These are phyloP conservation scores for Rhodocollybia butyracea DNA, from an alignment of 768 basidiomycete genomes.

Conservation along the genomic window DNA sequence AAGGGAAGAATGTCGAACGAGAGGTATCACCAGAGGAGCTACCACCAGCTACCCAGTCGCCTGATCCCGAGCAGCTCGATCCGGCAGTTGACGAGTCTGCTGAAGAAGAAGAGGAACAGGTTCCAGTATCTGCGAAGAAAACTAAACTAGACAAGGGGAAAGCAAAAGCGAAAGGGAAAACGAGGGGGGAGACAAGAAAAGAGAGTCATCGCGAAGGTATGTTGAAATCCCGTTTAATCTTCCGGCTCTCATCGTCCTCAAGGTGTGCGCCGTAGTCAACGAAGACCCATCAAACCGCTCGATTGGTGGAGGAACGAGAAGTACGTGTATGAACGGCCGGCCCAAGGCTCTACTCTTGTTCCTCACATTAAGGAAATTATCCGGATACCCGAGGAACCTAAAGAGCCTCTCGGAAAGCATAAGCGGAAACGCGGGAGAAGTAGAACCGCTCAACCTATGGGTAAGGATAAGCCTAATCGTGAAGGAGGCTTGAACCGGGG, in stretches of 20 bases:
- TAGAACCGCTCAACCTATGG: conserved; percentile 26
- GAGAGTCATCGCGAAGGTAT: conserved; percentile 5
- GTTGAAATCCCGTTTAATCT: conserved; percentile 8
- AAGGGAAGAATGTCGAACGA: conserved; percentile 32
- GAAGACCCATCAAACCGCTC: conserved; percentile 69
- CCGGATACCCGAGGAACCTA: conserved; percentile 45
- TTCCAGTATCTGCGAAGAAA: conserved; percentile 18
- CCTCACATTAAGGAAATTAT: conserved; percentile 70
- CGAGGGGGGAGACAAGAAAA: neutral
- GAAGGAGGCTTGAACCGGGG: conserved; percentile 92
- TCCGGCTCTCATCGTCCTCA: neutral
- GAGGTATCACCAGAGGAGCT: neutral
- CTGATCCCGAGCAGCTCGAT: conserved; percentile 27
- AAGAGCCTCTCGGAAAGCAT: conserved; percentile 42
- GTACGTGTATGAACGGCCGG: conserved; percentile 72
- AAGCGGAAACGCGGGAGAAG: conserved; percentile 23
- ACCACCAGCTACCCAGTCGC: conserved; percentile 12
- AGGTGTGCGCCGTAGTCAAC: conserved; percentile 68
- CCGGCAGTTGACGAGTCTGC: conserved; percentile 7
- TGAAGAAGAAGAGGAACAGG: conserved; percentile 33
- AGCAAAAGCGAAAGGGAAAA: conserved; percentile 1
- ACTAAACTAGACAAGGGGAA: neutral
- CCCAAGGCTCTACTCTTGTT: conserved; percentile 49
- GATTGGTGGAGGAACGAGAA: conserved; percentile 94
- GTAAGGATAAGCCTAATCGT: conserved; percentile 33